Percentiles rank a stretch among this genome's conserved stretches.
phyloP scores from a whole-genome alignment of 2,329 filamentous ascomycete genomes.

The Rhynchosporium graminicola region DNA sequence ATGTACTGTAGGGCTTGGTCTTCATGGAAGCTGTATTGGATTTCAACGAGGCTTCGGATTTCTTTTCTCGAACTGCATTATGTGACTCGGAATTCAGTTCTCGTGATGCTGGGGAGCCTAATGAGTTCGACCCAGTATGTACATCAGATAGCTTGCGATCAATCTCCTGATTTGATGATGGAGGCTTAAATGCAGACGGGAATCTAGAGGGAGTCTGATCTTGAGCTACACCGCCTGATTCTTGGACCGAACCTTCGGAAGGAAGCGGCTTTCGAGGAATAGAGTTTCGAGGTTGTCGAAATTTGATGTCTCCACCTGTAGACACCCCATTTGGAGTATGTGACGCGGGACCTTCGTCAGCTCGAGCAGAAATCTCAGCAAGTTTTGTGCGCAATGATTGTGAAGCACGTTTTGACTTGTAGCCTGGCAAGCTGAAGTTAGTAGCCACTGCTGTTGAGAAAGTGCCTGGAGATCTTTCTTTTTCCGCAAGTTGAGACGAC shows the following conservation, averaged over 20 bases:
- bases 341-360: not conserved
- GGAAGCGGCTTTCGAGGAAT: slow-evolving; percentile 14
- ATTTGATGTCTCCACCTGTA: not conserved
- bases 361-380: not conserved
- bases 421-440: slow-evolving; percentile 37
- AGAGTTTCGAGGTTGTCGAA: slow-evolving; percentile 1
- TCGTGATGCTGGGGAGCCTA: not conserved
- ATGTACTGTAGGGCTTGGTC: slow-evolving; percentile 28
- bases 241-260: not conserved
- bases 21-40: slow-evolving; percentile 25
- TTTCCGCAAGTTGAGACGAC: slow-evolving; percentile 25
- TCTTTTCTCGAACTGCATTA: slow-evolving; percentile 18
- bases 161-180: not conserved
- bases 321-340: not conserved
- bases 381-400: slow-evolving; percentile 13
- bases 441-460: slow-evolving; percentile 34
- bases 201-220: not conserved
- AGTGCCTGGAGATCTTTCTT: slow-evolving; percentile 15
- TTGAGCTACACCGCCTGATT: not conserved
- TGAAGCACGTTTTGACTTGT: slow-evolving; percentile 24
- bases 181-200: not conserved
- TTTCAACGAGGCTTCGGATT: slow-evolving; percentile 27
- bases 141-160: not conserved
- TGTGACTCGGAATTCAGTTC: not conserved
- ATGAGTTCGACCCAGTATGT: not conserved